Conservation (phyloP, 768 basidiomycete genomes). For the Lactifluus volemus region DNA sequence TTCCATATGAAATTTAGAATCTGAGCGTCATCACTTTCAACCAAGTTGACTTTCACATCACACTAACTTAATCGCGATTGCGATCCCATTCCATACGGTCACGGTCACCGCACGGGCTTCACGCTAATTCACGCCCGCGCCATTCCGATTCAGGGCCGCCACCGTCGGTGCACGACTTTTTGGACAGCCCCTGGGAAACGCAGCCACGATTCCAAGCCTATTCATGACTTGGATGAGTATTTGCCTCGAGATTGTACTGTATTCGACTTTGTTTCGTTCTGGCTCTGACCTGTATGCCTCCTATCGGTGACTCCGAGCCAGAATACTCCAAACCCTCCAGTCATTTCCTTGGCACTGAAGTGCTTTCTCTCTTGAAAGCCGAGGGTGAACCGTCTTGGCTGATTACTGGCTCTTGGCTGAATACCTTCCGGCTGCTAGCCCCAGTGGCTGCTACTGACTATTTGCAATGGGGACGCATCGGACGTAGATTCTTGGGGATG, state of each 20-base stretch:
- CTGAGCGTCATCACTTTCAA: too few species aligned
- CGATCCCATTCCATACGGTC: too few species aligned
- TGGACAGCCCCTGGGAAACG: neutral
- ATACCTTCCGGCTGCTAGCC: conserved; percentile 70
- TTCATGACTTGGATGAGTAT: too few species aligned
- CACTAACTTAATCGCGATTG: too few species aligned
- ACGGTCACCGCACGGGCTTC: too few species aligned
- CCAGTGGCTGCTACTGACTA: conserved; percentile 65
- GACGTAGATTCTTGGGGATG: conserved; percentile 61
- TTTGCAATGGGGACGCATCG: conserved; percentile 65
- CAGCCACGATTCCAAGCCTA: neutral
- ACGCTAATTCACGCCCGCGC: too few species aligned
- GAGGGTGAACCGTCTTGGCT: conserved; percentile 57
- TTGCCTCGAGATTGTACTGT: too few species aligned
- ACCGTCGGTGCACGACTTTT: too few species aligned
- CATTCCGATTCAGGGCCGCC: too few species aligned
- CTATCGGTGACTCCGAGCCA: neutral
- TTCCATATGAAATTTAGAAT: too few species aligned
- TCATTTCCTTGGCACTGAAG: conserved; percentile 27
- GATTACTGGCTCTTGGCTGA: conserved; percentile 58
- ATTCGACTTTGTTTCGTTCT: neutral
- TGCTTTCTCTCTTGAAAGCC: conserved; percentile 39
- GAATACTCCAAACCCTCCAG: conserved; percentile 30
- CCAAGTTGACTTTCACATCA: too few species aligned
- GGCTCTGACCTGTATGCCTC: neutral